These are phyloP conservation scores for Tetragonia tetragonoides DNA, from an alignment of 148 eudicot genomes.

Conservation along the genomic window DNA sequence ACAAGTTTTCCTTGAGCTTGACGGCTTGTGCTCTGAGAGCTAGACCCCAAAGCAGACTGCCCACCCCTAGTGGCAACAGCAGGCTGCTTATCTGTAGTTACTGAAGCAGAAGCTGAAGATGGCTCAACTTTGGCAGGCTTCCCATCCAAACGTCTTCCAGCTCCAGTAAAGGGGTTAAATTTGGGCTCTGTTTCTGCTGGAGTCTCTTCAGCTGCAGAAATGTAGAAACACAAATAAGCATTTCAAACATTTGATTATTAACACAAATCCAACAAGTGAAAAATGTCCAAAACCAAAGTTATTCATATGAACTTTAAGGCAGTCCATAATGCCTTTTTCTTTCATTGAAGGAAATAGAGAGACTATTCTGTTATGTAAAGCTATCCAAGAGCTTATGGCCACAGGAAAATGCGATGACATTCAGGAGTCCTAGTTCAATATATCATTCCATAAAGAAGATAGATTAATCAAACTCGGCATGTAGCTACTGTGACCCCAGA, in stretches of 20 bases:
- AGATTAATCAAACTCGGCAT: too few relatives aligned
- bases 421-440: too few relatives aligned
- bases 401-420: not conserved
- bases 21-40: conserved; percentile 57
- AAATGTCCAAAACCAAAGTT: not conserved
- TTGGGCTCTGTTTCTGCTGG: conserved; percentile 66
- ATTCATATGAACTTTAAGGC: not conserved
- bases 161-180: conserved; percentile 78
- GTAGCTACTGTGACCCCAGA: not conserved
- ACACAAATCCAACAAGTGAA: not conserved
- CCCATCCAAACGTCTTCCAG: conserved; percentile 77
- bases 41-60: conserved; percentile 48
- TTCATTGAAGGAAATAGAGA: not conserved
- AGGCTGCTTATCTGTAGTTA: conserved; percentile 52
- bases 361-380: not conserved
- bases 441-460: too few relatives aligned
- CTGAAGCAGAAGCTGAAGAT: conserved; percentile 46
- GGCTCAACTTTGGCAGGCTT: conserved; percentile 51
- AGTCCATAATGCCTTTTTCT: not conserved
- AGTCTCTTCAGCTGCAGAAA: conserved; percentile 50
- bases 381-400: not conserved
- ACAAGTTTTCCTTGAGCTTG: conserved; percentile 89
- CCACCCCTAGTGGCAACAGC: conserved; percentile 34
- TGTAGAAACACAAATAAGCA: not conserved
- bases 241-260: not conserved